phyloP scores from a whole-genome alignment of 106 monocot genomes.

The Dendrobium huoshanense region DNA sequence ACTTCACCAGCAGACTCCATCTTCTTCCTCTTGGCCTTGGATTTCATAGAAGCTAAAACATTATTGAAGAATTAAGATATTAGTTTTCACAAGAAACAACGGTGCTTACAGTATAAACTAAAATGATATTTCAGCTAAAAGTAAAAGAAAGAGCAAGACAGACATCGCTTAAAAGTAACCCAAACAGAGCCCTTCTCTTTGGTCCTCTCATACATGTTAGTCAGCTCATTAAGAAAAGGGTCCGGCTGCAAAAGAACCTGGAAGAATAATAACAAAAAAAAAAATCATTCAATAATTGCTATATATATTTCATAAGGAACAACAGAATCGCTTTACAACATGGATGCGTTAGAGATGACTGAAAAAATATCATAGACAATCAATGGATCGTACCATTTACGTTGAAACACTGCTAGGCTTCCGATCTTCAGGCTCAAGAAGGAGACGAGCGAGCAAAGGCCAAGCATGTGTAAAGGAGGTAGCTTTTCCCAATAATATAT shows the following conservation, averaged over 20 bases:
- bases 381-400: no score
- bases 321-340: no score
- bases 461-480: no score
- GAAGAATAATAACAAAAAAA: slow-evolving; percentile 4
- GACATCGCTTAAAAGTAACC: slow-evolving; percentile 90
- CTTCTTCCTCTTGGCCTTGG: slow-evolving; percentile 51
- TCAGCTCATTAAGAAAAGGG: slow-evolving; percentile 87
- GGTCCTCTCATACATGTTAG: slow-evolving; percentile 67
- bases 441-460: no score
- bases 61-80: slow-evolving; percentile 6
- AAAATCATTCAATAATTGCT: background rate
- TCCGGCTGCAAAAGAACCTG: slow-evolving; percentile 79
- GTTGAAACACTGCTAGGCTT: no score
- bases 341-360: no score
- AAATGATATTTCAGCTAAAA: background rate
- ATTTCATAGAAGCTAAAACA: slow-evolving; percentile 55
- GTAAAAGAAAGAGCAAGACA: slow-evolving; percentile 5
- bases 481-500: no score
- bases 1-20: slow-evolving; percentile 43
- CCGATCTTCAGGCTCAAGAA: no score
- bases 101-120: background rate
- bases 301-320: no score
- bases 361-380: background rate
- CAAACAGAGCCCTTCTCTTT: slow-evolving; percentile 87
- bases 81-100: background rate